Percentiles rank a stretch among this genome's conserved stretches.
Evolutionary conservation across 768 basidiomycete genomes (phyloP).

Genomic region (Termitomyces sp.): DNA sequence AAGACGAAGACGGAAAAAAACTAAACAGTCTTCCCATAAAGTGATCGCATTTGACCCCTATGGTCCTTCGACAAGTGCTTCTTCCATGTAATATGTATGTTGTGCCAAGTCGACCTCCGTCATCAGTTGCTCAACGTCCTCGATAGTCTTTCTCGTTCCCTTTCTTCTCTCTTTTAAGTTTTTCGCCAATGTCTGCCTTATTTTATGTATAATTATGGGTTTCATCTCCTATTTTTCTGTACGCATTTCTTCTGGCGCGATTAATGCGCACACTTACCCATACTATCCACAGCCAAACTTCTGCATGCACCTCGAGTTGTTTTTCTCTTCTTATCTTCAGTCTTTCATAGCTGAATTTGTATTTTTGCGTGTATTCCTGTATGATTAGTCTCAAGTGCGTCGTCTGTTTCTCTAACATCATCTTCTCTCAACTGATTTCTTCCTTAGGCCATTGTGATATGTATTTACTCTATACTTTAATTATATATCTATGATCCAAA

Average conservation of each 20-base stretch:
- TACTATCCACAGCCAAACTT: not conserved
- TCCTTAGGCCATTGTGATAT: not conserved
- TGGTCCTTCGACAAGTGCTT: conserved; percentile 14
- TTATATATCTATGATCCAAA: not conserved
- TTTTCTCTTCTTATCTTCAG: no score
- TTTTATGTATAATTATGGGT: not conserved
- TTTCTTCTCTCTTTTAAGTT: not conserved
- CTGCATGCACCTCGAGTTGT: not conserved
- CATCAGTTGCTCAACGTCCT: not conserved
- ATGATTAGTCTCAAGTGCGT: not conserved
- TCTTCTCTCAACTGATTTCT: not conserved
- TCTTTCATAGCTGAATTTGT: not conserved
- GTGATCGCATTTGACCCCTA: conserved; percentile 11
- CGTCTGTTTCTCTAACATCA: not conserved
- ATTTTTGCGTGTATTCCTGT: not conserved
- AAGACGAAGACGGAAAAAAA: conserved; percentile 9
- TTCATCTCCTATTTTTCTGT: not conserved
- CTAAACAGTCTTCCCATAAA: not conserved
- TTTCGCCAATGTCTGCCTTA: not conserved
- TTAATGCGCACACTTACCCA: not conserved
- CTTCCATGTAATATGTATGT: conserved; percentile 1
- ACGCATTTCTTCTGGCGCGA: not conserved
- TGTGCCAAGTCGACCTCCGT: not conserved
- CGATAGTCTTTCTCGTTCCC: not conserved
- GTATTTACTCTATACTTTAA: not conserved